Conservation (phyloP, 805 yeast species). For the Ogataea parapolymorpha region DNA sequence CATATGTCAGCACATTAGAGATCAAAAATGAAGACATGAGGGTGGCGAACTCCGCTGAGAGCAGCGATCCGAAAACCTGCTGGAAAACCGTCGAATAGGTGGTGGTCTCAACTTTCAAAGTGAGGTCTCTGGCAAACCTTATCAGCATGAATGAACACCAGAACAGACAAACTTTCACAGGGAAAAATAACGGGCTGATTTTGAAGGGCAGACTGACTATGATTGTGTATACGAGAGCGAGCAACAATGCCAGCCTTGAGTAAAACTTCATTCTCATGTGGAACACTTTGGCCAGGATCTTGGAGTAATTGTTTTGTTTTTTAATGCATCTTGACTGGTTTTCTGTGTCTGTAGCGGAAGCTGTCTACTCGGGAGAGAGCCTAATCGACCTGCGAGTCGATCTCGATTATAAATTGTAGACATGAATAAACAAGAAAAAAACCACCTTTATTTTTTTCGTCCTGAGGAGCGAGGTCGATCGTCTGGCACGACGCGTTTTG, state of each 20-base stretch:
- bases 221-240: slow-evolving; percentile 20
- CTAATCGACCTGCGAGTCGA: slow-evolving; percentile 1
- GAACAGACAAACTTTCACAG: slow-evolving; percentile 24
- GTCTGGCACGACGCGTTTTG: slow-evolving; percentile 8
- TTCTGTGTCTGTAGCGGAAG: slow-evolving; percentile 1
- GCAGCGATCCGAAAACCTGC: slow-evolving; percentile 24
- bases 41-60: slow-evolving; percentile 24
- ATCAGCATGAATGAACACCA: slow-evolving; percentile 31
- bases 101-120: slow-evolving; percentile 25
- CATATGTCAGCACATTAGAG: slow-evolving; percentile 20
- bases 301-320: slow-evolving; percentile 23
- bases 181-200: slow-evolving; percentile 20
- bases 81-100: slow-evolving; percentile 25
- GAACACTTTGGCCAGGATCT: slow-evolving; percentile 24
- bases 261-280: slow-evolving; percentile 29
- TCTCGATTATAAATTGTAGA: slow-evolving; percentile 4
- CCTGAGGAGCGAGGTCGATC: not conserved
- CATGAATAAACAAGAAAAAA: slow-evolving; percentile 8
- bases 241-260: slow-evolving; percentile 24
- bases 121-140: slow-evolving; percentile 29
- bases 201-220: slow-evolving; percentile 23
- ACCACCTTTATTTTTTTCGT: not conserved
- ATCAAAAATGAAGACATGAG: slow-evolving; percentile 19
- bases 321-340: slow-evolving; percentile 1
- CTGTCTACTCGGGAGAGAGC: not conserved